Base-by-base conservation (phyloP, 306 rosid genomes). In the Malus domestica region DNA sequence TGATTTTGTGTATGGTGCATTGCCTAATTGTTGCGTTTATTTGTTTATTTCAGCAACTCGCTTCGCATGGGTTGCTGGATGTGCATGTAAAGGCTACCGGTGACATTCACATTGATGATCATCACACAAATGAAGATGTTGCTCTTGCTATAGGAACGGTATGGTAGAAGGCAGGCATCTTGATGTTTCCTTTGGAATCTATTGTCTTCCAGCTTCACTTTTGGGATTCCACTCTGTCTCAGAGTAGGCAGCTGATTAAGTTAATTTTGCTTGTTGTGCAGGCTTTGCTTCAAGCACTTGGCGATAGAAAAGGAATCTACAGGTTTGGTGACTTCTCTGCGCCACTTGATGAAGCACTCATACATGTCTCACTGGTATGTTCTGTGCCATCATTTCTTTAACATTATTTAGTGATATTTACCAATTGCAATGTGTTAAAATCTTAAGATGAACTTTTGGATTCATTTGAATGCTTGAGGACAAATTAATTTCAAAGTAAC, bases 261-360 rank as follows among this genome's bases (percentile, higher is more conserved):
- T 63, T 66, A 33, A 3, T 60, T 81, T 52, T 71, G 20, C 73
- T 76, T 74, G 70, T 20, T 82, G 62, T 79, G 73, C 86, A 95
- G 99, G 97, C 97, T 79, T 80, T 89, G 75, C 90, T 89, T 79
- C 89, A 92, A 73, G 97, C 97, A 32, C 97, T 95, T 78, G 97
- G 96, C 73, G 97, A 95, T 83, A 88, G 99, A 81, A 95, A 89
- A 84, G 99, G 99, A 70, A 92, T 92, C 80, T 83, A 88, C 78
- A 93, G 99, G 87, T 95, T 95, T 71, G 99, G 99, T 63, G 80
- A 95, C 89, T 95, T 95, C 86, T 89, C 97, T 51, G 96, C 97
- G 68, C 96, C 99, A 83, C 99, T 92, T 18, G 99, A 95, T 80
- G 99, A 95, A 85, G 96, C 97, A 61, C 83, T 93, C 49, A 74